Evolutionary conservation across 495 filamentous ascomycete genomes (phyloP), one percentile per base, ranked within the genome.

Genomic region (Aspergillus ellipticus): DNA sequence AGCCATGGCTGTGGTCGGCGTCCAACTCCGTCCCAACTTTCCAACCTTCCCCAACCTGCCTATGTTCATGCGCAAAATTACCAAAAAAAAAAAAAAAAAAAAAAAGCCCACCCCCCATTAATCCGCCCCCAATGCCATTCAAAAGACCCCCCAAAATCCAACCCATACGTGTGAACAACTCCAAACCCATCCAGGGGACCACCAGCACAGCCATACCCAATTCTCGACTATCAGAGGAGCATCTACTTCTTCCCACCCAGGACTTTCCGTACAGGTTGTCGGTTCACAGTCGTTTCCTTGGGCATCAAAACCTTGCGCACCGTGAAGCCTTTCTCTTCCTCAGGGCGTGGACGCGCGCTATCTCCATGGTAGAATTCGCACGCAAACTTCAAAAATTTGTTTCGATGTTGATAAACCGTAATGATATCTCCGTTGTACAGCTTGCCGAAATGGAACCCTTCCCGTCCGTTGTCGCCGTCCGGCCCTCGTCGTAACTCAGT

Each of bases 341-440:
- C 66, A 10, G 77, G 76, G n/a, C 79, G 70, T 13, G 59, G 41
- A 21, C 70, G 63, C 45, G 73, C 78, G 54, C 79, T 82, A 9
- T 74, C 67, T 17, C 81, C 81, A 53, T 78, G 74, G 49, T 72
- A 79, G 49, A 84, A 82, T 41, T 83, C 81, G 57, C 79, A 82
- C 21, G 66, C 56, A 20, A 83, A 76, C 43, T 74, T 77, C 28
- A 86, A 62, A 42, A 70, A 81, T 33, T 74, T 62, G 41, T 66
- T 59, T 1, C 63, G 65, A n/a, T 76, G 56, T 20, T 74, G 52
- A 73, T 79, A 90, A 13, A 92, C 76, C 3, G 79, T 78, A 47
- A 96, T 83, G 35, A 81, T 74, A 64, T 96, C 90, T 7, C 86
- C 88, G 16, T 86, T 78, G 67, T 89, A 81, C 22, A 96, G 66